A percentile compares a stretch with the other conserved stretches of the same genome.
Evolutionary conservation across 2,329 filamentous ascomycete species (phyloP).

Genomic region (Monosporascus sp.): DNA sequence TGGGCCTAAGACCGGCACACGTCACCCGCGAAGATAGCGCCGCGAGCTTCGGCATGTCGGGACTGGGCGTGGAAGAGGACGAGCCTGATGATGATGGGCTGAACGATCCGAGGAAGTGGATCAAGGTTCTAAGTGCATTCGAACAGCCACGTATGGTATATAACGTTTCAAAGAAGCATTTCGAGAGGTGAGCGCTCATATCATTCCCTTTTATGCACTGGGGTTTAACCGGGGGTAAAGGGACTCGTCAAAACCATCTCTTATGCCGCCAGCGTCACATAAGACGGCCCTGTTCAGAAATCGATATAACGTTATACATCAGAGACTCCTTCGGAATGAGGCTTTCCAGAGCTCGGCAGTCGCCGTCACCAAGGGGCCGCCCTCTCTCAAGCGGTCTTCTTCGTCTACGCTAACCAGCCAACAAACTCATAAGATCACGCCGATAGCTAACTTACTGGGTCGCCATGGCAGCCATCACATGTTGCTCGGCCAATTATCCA

Average conservation of each 20-base stretch:
- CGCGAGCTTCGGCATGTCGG: constrained; percentile 58
- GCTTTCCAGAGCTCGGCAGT: constrained; percentile 82
- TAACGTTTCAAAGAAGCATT: constrained; percentile 80
- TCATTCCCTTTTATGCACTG: neutral
- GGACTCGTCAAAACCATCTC: constrained; percentile 57
- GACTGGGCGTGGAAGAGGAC: constrained; percentile 46
- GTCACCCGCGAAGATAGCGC: constrained; percentile 56
- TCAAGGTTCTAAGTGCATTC: constrained; percentile 78
- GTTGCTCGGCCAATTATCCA: constrained; percentile 75
- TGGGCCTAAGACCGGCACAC: constrained; percentile 46
- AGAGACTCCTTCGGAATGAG: constrained; percentile 87
- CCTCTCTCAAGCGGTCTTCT: constrained; percentile 51
- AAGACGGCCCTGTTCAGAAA: constrained; percentile 86
- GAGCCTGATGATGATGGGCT: constrained; percentile 55
- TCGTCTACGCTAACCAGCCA: constrained; percentile 48
- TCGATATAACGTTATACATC: constrained; percentile 86
- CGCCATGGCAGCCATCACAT: constrained; percentile 81
- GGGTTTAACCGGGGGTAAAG: constrained; percentile 28
- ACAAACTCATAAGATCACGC: constrained; percentile 80
- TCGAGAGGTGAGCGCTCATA: constrained; percentile 60
- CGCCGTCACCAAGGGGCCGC: constrained; percentile 49
- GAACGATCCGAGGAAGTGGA: constrained; percentile 72
- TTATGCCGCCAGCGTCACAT: constrained; percentile 71
- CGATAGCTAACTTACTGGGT: constrained; percentile 70
- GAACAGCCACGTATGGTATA: constrained; percentile 77